These are phyloP conservation scores for Verbena officinalis DNA, from an alignment of 257 asterid genomes.

Conservation along the genomic window DNA sequence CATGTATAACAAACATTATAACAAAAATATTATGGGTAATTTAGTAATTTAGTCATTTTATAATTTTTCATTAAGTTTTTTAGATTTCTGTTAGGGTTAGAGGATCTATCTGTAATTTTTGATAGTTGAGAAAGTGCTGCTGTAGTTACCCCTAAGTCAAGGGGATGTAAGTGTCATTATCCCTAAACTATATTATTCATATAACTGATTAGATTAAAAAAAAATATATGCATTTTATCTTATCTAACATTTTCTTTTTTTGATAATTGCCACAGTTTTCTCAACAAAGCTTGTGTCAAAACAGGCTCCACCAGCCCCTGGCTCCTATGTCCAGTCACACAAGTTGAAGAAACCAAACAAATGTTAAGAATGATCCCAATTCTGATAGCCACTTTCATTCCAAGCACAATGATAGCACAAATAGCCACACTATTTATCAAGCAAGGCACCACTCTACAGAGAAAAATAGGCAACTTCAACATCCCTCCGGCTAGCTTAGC, in stretches of 20 bases:
- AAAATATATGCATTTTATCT: too few relatives aligned
- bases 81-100: too few relatives aligned
- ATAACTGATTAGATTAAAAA: too few relatives aligned
- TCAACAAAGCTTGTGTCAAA: constrained; percentile 74
- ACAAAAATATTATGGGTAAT: too few relatives aligned
- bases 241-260: neutral
- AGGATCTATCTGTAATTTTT: too few relatives aligned
- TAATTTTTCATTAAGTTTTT: too few relatives aligned
- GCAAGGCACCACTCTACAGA: constrained; percentile 75
- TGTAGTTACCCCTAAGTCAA: too few relatives aligned
- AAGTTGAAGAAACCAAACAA: constrained; percentile 88
- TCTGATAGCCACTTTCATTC: constrained; percentile 59
- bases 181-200: too few relatives aligned
- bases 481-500: constrained; percentile 84
- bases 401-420: constrained; percentile 81
- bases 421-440: constrained; percentile 66
- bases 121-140: too few relatives aligned
- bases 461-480: constrained; percentile 52
- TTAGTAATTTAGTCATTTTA: too few relatives aligned
- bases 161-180: too few relatives aligned
- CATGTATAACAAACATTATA: too few relatives aligned
- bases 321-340: constrained; percentile 75
- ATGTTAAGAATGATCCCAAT: constrained; percentile 82
- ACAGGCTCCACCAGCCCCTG: constrained; percentile 59
- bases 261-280: constrained; percentile 52